Percentiles rank a stretch among this genome's conserved stretches.
Conservation (phyloP, 2,329 filamentous ascomycete species). For the Neonectria hederae region DNA sequence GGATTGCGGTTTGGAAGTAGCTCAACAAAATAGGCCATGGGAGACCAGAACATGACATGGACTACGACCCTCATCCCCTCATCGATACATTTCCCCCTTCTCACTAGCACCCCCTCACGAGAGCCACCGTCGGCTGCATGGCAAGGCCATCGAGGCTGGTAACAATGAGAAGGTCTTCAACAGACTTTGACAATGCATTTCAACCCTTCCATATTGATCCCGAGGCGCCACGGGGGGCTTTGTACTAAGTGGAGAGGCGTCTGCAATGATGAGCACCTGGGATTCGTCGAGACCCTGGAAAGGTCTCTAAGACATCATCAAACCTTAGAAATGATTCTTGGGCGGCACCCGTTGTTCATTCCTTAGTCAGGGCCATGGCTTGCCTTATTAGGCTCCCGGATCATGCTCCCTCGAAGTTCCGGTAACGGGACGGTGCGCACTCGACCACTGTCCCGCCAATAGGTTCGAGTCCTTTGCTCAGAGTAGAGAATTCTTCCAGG, state of each 20-base stretch:
- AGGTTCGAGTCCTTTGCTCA: constrained; percentile 7
- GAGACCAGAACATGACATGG: neutral
- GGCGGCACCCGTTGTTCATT: neutral
- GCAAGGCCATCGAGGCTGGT: constrained; percentile 8
- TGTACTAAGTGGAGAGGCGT: constrained; percentile 22
- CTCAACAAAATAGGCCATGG: neutral
- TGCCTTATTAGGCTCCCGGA: constrained; percentile 8
- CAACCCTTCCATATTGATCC: constrained; percentile 15
- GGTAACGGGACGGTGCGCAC: constrained; percentile 28
- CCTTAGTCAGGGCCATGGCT: constrained; percentile 2
- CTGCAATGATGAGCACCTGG: constrained; percentile 21
- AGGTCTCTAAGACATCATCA: neutral
- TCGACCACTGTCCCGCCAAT: constrained; percentile 6
- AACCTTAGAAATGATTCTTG: constrained; percentile 10
- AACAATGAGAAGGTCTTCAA: constrained; percentile 33
- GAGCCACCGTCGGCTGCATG: neutral
- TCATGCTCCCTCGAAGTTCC: constrained; percentile 13
- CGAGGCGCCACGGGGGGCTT: constrained; percentile 16
- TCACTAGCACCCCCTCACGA: constrained; percentile 1
- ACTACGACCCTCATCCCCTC: neutral
- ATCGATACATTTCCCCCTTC: neutral
- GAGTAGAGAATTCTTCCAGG: constrained; percentile 11
- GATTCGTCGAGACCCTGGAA: constrained; percentile 11
- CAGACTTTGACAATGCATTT: constrained; percentile 27
- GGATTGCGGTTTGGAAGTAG: neutral